These are phyloP conservation scores for Aschersonia sp. DNA, from an alignment of 2,329 filamentous ascomycete genomes.

Conservation along the genomic window DNA sequence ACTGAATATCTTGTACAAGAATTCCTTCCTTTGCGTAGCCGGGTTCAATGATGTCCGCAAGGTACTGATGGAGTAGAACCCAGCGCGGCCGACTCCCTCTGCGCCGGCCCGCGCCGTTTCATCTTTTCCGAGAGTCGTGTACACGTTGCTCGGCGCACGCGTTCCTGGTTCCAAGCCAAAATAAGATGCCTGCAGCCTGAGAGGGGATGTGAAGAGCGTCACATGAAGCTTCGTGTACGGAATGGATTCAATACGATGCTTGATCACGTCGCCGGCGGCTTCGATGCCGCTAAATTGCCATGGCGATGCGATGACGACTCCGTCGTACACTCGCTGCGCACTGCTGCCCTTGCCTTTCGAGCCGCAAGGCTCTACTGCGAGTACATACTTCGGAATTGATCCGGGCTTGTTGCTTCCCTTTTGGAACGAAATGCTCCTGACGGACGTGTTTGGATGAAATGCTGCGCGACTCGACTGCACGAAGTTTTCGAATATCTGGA, in stretches of 20 bases:
- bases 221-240: constrained; percentile 80
- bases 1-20: constrained; percentile 53
- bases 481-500: constrained; percentile 85
- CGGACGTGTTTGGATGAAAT: constrained; percentile 51
- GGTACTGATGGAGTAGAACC: constrained; percentile 78
- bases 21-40: constrained; percentile 35
- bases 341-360: constrained; percentile 13
- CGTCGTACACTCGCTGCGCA: constrained; percentile 50
- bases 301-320: constrained; percentile 70
- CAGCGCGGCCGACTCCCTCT: constrained; percentile 53
- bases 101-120: constrained; percentile 35
- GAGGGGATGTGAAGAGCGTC: constrained; percentile 71
- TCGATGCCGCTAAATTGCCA: constrained; percentile 66
- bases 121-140: constrained; percentile 62
- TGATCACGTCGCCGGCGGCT: constrained; percentile 49
- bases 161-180: constrained; percentile 52
- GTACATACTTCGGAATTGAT: constrained; percentile 28
- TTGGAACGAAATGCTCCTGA: constrained; percentile 42
- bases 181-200: constrained; percentile 52
- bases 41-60: constrained; percentile 51
- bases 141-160: constrained; percentile 55
- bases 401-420: constrained; percentile 24
- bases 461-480: constrained; percentile 46
- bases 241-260: constrained; percentile 57
- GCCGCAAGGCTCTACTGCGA: constrained; percentile 21